Conservation (phyloP, 441 rosid species). For the Corymbia citriodora region DNA sequence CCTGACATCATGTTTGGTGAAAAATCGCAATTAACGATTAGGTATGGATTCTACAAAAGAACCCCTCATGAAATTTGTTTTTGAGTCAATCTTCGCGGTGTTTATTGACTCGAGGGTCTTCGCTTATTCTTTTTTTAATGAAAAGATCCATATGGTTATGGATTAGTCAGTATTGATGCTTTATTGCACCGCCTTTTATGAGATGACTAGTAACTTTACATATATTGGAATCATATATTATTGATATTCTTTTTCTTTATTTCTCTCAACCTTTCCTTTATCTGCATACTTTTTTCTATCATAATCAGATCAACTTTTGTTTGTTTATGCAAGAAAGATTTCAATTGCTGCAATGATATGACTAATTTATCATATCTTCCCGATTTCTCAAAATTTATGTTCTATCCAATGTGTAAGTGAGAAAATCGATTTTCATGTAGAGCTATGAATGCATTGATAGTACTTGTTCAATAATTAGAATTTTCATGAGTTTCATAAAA, state of each 20-base stretch:
- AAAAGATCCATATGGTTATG: not conserved
- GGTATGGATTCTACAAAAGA: not conserved
- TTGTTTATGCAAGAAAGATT: too few species aligned
- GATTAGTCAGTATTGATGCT: not conserved
- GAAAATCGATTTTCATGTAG: not conserved
- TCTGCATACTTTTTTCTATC: too few species aligned
- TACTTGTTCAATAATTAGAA: not conserved
- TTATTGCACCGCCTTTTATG: not conserved
- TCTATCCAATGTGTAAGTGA: not conserved
- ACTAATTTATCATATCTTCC: too few species aligned
- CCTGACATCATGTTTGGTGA: accelerated
- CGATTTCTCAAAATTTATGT: too few species aligned
- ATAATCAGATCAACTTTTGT: too few species aligned
- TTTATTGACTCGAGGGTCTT: too few species aligned
- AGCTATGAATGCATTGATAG: not conserved
- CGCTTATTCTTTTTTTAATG: not conserved
- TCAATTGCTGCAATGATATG: too few species aligned
- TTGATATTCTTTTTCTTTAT: too few species aligned
- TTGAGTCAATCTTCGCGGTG: too few species aligned
- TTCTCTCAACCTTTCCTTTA: too few species aligned
- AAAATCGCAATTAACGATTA: not conserved
- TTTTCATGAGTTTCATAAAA: not conserved
- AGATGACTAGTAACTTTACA: not conserved
- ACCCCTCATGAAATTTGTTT: not conserved
- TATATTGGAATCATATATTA: not conserved